Evolutionary conservation across 441 rosid species (phyloP).

Genomic region (Metrosideros polymorpha): DNA sequence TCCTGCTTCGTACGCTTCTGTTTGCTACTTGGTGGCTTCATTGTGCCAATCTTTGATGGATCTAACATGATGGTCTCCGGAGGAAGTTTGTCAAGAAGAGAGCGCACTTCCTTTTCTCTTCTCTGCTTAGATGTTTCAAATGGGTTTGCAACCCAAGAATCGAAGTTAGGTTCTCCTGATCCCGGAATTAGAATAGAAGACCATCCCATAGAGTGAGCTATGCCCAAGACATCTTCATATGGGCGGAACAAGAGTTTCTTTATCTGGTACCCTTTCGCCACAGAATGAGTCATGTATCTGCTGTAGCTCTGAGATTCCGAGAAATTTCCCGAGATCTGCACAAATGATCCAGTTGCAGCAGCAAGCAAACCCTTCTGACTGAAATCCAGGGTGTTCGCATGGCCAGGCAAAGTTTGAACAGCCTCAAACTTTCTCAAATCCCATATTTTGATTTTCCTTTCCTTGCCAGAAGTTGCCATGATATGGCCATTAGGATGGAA

Average conservation of each 20-base stretch:
- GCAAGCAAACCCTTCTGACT: constrained; percentile 95
- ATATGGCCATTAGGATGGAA: constrained; percentile 91
- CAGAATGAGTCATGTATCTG: constrained; percentile 70
- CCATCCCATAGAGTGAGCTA: constrained; percentile 95
- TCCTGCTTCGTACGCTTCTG: constrained; percentile 52
- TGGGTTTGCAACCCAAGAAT: constrained; percentile 90
- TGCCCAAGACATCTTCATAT: constrained; percentile 74
- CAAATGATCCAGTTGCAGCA: constrained; percentile 62
- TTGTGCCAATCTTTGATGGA: constrained; percentile 77
- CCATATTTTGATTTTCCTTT: constrained; percentile 79
- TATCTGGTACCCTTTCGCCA: constrained; percentile 78
- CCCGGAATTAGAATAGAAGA: constrained; percentile 83
- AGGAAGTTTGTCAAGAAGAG: constrained; percentile 88
- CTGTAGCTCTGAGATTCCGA: constrained; percentile 47
- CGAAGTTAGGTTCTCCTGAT: constrained; percentile 93
- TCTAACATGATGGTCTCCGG: constrained; percentile 86
- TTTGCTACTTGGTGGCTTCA: constrained; percentile 41
- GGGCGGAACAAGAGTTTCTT: constrained; percentile 69
- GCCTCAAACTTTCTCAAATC: constrained; percentile 79
- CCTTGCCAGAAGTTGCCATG: constrained; percentile 94
- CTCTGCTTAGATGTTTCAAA: constrained; percentile 86
- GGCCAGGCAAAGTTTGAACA: constrained; percentile 55
- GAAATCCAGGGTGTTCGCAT: constrained; percentile 67
- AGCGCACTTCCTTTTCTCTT: constrained; percentile 72
- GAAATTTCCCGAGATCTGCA: constrained; percentile 42